A percentile compares a stretch with the other conserved stretches of the same genome.
phyloP scores from a whole-genome alignment of 371 early-diverging fungal genomes.

The Paraphysoderma sedebokerense region DNA sequence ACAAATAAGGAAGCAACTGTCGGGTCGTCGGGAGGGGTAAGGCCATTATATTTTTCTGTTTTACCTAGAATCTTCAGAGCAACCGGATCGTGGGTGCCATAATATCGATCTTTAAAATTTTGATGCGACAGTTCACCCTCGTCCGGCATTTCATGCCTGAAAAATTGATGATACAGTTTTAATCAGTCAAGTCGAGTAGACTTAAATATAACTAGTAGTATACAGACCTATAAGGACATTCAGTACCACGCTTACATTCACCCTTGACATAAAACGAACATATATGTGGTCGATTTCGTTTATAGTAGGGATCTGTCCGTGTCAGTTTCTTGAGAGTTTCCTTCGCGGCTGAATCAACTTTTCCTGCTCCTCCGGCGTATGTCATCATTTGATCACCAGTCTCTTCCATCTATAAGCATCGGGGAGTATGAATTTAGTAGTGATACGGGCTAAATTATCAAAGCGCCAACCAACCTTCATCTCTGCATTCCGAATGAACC shows the following conservation, averaged over 20 bases:
- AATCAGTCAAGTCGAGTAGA: background rate
- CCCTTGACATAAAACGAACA: constrained; percentile 93
- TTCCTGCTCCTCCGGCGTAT: constrained; percentile 38
- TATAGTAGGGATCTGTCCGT: constrained; percentile 76
- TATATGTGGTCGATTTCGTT: constrained; percentile 74
- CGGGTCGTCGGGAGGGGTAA: background rate
- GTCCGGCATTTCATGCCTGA: constrained; percentile 69
- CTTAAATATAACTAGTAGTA: background rate
- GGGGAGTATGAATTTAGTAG: background rate
- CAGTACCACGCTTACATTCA: constrained; percentile 75
- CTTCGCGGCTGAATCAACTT: constrained; percentile 56
- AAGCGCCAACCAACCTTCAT: constrained; percentile 34
- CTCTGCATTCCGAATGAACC: constrained; percentile 69
- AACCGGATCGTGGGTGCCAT: constrained; percentile 84
- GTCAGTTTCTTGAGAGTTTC: constrained; percentile 65
- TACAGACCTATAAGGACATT: constrained; percentile 64
- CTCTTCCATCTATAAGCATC: constrained; percentile 12
- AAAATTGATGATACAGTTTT: background rate
- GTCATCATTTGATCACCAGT: constrained; percentile 22
- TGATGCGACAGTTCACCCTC: constrained; percentile 69
- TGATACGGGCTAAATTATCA: background rate
- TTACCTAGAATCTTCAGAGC: constrained; percentile 62
- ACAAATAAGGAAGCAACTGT: background rate
- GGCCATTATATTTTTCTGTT: background rate
- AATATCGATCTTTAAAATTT: constrained; percentile 81